phyloP scores from a whole-genome alignment of 139 green algal species.

The Chlamydomonas sp. region DNA sequence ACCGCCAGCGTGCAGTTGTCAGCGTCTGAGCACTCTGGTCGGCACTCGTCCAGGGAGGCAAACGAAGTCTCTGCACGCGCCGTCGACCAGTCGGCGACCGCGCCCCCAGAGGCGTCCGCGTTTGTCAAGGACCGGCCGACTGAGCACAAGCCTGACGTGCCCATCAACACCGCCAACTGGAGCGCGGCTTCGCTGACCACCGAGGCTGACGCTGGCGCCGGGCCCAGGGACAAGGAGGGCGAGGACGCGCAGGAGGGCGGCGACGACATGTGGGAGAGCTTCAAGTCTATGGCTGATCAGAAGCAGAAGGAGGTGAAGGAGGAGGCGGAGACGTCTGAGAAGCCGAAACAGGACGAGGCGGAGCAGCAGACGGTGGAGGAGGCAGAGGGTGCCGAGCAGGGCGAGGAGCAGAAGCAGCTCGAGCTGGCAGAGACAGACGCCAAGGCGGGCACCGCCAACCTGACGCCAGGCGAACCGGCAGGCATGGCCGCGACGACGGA shows the following conservation, averaged over 20 bases:
- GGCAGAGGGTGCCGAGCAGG: slow-evolving; percentile 15
- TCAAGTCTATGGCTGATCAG: slow-evolving; percentile 19
- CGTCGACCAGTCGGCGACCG: slow-evolving; percentile 22
- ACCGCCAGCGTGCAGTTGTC: slow-evolving; percentile 2
- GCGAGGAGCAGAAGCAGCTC: slow-evolving; percentile 22
- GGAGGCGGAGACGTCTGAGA: slow-evolving; percentile 12
- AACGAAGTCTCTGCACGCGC: background rate
- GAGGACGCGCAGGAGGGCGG: slow-evolving; percentile 1
- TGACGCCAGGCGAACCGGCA: slow-evolving; percentile 17
- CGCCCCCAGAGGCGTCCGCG: slow-evolving; percentile 3
- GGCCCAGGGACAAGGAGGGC: too few species aligned
- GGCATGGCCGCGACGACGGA: background rate
- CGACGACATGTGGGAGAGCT: slow-evolving; percentile 27
- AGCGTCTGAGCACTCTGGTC: slow-evolving; percentile 14
- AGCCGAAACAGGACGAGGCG: slow-evolving; percentile 7
- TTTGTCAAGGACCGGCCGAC: slow-evolving; percentile 20
- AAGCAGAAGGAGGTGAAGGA: slow-evolving; percentile 8
- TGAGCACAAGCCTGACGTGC: slow-evolving; percentile 20
- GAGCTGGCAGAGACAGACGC: slow-evolving; percentile 28
- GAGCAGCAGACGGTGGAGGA: slow-evolving; percentile 12
- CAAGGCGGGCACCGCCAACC: slow-evolving; percentile 25
- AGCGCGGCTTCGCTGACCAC: slow-evolving; percentile 4
- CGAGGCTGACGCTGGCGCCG: background rate
- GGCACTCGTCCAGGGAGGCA: slow-evolving; percentile 13
- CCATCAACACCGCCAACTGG: slow-evolving; percentile 27